Percentiles rank a stretch among this genome's conserved stretches.
These are phyloP conservation scores for Chlorella sp. DNA, from an alignment of 139 green algal genomes.

Conservation along the genomic window DNA sequence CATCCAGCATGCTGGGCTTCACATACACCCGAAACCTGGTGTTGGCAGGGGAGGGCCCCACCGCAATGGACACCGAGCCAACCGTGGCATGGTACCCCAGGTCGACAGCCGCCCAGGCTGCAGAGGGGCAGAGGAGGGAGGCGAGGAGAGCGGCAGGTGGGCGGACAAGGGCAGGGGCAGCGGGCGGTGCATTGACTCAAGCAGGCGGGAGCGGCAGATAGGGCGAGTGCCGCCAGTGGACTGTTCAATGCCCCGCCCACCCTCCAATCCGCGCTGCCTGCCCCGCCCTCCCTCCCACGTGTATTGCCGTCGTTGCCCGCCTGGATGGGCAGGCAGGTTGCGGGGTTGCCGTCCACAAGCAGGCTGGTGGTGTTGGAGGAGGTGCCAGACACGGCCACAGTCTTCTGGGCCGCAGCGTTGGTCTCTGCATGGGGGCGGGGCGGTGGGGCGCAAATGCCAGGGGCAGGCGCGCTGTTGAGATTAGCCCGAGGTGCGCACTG, in stretches of 20 bases:
- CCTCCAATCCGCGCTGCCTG: not conserved
- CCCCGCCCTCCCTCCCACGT: not conserved
- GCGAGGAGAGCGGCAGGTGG: not conserved
- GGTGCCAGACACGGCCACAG: not conserved
- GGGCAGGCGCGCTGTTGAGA: too few species aligned
- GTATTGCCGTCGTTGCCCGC: not conserved
- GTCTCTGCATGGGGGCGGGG: slow-evolving; percentile 1
- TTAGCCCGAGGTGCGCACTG: too few species aligned
- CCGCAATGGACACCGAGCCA: not conserved
- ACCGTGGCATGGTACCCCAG: not conserved
- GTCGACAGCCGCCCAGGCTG: slow-evolving; percentile 7
- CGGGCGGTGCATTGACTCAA: too few species aligned
- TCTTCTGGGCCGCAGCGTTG: slow-evolving; percentile 34
- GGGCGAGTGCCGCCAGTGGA: too few species aligned
- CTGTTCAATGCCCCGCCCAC: not conserved
- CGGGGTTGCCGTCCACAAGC: not conserved
- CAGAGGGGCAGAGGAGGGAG: not conserved
- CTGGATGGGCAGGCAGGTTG: not conserved
- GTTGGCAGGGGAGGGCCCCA: not conserved
- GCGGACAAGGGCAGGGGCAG: not conserved
- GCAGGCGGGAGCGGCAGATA: too few species aligned
- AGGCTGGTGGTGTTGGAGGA: not conserved
- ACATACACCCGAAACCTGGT: not conserved
- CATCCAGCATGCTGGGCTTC: not conserved
- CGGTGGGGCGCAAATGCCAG: not conserved